phyloP scores from a whole-genome alignment of 2,329 filamentous ascomycete species.

The Emericellopsis atlantica region DNA sequence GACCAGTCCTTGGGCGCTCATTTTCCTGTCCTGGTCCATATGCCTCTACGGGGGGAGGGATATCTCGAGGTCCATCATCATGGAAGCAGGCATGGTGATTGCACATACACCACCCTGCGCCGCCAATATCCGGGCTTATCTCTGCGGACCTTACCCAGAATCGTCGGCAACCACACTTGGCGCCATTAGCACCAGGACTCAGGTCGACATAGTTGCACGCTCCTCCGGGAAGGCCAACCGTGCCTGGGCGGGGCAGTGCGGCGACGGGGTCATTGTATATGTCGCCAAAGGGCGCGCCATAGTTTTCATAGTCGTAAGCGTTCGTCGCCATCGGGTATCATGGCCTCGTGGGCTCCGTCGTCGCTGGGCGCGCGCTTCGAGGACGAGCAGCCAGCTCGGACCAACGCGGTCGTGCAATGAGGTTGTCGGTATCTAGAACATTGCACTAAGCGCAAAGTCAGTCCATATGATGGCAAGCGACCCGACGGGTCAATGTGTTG shows the following conservation, averaged over 20 bases:
- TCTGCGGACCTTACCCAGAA: conserved; percentile 39
- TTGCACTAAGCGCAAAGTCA: background rate
- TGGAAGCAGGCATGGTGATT: conserved; percentile 51
- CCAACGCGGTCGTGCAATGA: too few relatives aligned
- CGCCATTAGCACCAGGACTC: conserved; percentile 34
- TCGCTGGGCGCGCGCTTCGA: too few relatives aligned
- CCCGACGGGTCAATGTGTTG: too few relatives aligned
- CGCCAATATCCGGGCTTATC: conserved; percentile 10
- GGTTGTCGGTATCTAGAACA: background rate
- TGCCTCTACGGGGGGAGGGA: conserved; percentile 5
- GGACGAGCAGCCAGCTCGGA: too few relatives aligned
- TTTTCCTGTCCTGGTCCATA: conserved; percentile 34
- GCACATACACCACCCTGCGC: conserved; percentile 43
- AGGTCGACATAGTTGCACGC: conserved; percentile 46
- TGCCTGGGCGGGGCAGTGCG: conserved; percentile 6
- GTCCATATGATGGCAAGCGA: background rate
- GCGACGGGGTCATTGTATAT: conserved; percentile 36
- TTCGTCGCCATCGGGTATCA: conserved; percentile 34
- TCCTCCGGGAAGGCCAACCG: conserved; percentile 25
- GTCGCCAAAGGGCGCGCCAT: conserved; percentile 36
- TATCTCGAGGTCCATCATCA: conserved; percentile 25
- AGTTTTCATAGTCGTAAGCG: conserved; percentile 27
- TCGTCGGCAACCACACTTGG: conserved; percentile 45
- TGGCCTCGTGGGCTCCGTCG: too few relatives aligned
- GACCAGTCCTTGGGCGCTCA: conserved; percentile 31